Percentiles rank a stretch among this genome's conserved stretches.
Conservation (phyloP, 768 basidiomycete species). For the Boletus coccyginus region DNA sequence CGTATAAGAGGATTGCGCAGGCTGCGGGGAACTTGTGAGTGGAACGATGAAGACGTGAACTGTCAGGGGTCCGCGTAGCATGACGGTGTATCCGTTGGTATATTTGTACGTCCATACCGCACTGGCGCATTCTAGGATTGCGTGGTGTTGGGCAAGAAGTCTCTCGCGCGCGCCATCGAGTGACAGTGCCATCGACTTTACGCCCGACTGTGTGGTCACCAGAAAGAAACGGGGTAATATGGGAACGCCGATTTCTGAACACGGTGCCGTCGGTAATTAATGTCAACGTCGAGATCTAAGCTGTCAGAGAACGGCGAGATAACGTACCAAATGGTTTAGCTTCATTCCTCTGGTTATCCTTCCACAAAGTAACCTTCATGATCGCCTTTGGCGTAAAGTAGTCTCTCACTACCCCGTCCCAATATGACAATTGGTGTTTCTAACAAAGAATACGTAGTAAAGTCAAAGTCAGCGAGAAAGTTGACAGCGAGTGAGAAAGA, state of each 20-base stretch:
- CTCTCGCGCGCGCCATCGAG: constrained; percentile 78
- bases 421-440: constrained; percentile 66
- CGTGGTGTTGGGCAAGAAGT: constrained; percentile 42
- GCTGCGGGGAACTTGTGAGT: constrained; percentile 10
- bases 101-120: constrained; percentile 85
- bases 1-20: constrained; percentile 24
- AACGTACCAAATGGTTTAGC: constrained; percentile 80
- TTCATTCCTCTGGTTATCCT: constrained; percentile 74
- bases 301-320: constrained; percentile 7
- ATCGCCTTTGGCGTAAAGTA: constrained; percentile 70
- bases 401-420: constrained; percentile 61
- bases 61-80: constrained; percentile 70
- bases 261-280: constrained; percentile 11
- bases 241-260: constrained; percentile 71
- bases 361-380: constrained; percentile 86
- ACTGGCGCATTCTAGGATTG: constrained; percentile 64
- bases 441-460: constrained; percentile 21
- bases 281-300: constrained; percentile 1
- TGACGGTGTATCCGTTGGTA: constrained; percentile 74
- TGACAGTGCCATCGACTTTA: constrained; percentile 77
- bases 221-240: constrained; percentile 84
- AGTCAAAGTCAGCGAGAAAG: constrained; percentile 3
- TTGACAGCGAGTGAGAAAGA: not conserved
- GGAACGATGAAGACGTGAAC: constrained; percentile 52
- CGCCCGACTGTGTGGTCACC: constrained; percentile 81